Evolutionary conservation across 306 rosid species (phyloP).

Genomic region (Hippophae gyantsensis): DNA sequence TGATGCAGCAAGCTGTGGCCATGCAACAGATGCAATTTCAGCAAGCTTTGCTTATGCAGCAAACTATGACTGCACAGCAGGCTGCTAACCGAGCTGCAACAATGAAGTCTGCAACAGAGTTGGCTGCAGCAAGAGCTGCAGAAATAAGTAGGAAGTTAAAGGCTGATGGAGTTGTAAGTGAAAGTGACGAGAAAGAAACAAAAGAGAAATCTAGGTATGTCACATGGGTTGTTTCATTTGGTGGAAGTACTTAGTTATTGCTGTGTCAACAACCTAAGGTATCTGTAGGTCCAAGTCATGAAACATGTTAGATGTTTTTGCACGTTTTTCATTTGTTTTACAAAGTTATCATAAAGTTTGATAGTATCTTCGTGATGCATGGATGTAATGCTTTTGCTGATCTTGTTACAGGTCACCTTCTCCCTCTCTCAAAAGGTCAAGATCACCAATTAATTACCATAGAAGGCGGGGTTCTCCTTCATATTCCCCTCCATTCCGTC

Average conservation of each 20-base stretch:
- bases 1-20: conserved; percentile 99
- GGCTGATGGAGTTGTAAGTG: conserved; percentile 49
- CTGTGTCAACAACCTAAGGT: neutral
- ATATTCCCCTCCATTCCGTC: conserved; percentile 62
- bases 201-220: conserved; percentile 67
- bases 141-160: conserved; percentile 91
- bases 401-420: conserved; percentile 64
- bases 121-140: conserved; percentile 97
- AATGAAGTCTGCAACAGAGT: conserved; percentile 90
- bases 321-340: neutral
- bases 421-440: conserved; percentile 43
- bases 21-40: conserved; percentile 99
- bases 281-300: neutral
- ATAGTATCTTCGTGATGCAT: no score
- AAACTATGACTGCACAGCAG: conserved; percentile 85
- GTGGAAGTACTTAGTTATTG: neutral
- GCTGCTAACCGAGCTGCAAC: conserved; percentile 94
- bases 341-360: no score
- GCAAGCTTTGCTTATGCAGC: conserved; percentile 96
- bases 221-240: conserved; percentile 9
- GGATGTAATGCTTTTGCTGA: conserved; percentile 9
- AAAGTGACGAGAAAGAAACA: conserved; percentile 24
- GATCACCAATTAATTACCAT: conserved; percentile 63
- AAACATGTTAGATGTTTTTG: neutral
- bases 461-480: conserved; percentile 78